Evolutionary conservation across 305 asterid species (phyloP).

Genomic region (Solanum aculeatissimum): DNA sequence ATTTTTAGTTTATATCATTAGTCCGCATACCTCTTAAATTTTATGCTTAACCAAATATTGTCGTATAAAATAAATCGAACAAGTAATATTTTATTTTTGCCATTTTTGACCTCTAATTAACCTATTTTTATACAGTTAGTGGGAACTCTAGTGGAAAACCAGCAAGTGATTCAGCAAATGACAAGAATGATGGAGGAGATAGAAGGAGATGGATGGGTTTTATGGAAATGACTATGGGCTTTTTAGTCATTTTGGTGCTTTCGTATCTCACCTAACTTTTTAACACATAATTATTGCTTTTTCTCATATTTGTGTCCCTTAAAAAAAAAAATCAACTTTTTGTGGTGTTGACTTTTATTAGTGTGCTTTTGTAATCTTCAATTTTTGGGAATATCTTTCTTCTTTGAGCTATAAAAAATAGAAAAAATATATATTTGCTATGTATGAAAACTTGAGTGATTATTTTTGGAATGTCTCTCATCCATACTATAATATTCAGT

Average conservation of each 20-base stretch:
- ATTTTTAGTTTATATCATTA: not conserved
- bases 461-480: not conserved
- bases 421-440: not conserved
- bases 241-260: not conserved
- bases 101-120: not conserved
- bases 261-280: not conserved
- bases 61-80: not conserved
- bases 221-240: constrained; percentile 5
- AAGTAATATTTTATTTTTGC: not conserved
- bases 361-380: not conserved
- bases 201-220: constrained; percentile 6
- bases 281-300: not conserved
- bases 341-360: not conserved
- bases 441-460: not conserved
- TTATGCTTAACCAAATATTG: not conserved
- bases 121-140: not conserved
- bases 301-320: not conserved
- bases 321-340: not conserved
- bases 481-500: not conserved
- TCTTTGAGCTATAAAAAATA: not conserved
- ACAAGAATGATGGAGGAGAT: constrained; percentile 22
- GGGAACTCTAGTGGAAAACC: constrained; percentile 12
- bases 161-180: constrained; percentile 2
- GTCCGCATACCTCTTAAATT: not conserved
- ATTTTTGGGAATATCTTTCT: not conserved